Conservation (phyloP, 306 rosid species). For the Vigna unguiculata region DNA sequence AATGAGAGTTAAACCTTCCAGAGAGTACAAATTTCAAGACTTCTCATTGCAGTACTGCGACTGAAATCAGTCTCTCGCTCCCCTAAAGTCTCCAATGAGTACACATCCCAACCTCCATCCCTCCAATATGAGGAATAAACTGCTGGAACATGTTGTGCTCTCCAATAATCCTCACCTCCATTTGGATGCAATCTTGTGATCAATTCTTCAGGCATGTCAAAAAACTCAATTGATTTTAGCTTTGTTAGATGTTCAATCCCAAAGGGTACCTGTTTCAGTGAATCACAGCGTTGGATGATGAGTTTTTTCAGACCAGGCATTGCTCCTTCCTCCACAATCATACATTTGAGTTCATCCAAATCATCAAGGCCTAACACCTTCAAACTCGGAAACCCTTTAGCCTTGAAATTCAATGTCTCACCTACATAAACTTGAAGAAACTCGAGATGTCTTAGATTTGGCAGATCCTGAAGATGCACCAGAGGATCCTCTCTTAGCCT, state of each 20-base stretch:
- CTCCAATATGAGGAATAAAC: slow-evolving; percentile 66
- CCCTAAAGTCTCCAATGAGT: slow-evolving; percentile 52
- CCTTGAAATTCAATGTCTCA: slow-evolving; percentile 58
- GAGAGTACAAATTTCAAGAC: slow-evolving; percentile 34
- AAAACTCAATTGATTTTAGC: slow-evolving; percentile 68
- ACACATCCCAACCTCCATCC: slow-evolving; percentile 69
- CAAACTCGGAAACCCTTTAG: slow-evolving; percentile 63
- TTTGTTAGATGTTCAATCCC: slow-evolving; percentile 64
- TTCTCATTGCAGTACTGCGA: slow-evolving; percentile 28
- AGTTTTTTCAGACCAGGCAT: slow-evolving; percentile 69
- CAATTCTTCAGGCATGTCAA: slow-evolving; percentile 70
- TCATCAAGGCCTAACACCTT: slow-evolving; percentile 71
- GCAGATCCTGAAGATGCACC: slow-evolving; percentile 48
- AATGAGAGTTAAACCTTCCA: slow-evolving; percentile 55
- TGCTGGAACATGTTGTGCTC: slow-evolving; percentile 62
- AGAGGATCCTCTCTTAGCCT: slow-evolving; percentile 56
- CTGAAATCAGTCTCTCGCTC: slow-evolving; percentile 43
- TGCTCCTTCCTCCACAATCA: slow-evolving; percentile 66
- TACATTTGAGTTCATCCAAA: slow-evolving; percentile 49
- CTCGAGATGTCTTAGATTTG: slow-evolving; percentile 60
- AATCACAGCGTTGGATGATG: slow-evolving; percentile 64
- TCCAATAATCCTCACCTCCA: slow-evolving; percentile 57
- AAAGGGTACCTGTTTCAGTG: slow-evolving; percentile 59
- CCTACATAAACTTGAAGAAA: slow-evolving; percentile 62
- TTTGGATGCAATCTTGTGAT: slow-evolving; percentile 51